Evolutionary conservation across 2,329 filamentous ascomycete genomes (phyloP).

Genomic region (Leptographium wingfieldii): DNA sequence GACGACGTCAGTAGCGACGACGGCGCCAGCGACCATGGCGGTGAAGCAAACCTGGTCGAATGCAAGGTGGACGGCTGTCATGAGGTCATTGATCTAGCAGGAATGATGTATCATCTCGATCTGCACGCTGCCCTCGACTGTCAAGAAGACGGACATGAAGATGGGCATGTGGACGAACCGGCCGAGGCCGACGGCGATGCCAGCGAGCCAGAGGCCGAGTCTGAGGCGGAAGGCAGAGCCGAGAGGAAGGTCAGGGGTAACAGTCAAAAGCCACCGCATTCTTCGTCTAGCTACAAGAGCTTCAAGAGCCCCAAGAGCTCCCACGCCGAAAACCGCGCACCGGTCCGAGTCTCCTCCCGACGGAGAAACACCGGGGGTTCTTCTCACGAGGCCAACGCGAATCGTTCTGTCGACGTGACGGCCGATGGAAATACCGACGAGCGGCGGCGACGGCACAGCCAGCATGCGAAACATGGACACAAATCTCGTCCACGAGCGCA

Average conservation of each 20-base stretch:
- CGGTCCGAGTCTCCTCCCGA: neutral
- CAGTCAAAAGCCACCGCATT: neutral
- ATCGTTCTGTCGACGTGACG: neutral
- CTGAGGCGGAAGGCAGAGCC: neutral
- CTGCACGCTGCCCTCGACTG: conserved; percentile 38
- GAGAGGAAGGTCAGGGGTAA: neutral
- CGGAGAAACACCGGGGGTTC: neutral
- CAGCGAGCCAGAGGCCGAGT: neutral
- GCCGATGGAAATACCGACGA: neutral
- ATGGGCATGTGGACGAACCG: neutral
- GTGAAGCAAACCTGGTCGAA: conserved; percentile 30
- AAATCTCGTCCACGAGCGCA: neutral
- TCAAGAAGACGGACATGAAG: conserved; percentile 6
- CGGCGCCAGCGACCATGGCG: conserved; percentile 9
- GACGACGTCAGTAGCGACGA: neutral
- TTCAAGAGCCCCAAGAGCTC: neutral
- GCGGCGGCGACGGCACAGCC: neutral
- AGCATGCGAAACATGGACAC: neutral
- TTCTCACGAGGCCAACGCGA: neutral
- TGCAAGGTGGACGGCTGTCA: conserved; percentile 47
- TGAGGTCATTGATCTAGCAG: conserved; percentile 37
- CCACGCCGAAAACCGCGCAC: neutral
- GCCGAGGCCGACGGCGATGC: neutral
- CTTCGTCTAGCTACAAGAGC: neutral
- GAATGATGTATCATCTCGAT: conserved; percentile 47